A percentile compares a stretch with the other conserved stretches of the same genome.
phyloP scores from a whole-genome alignment of 176 grass and related monocot species.

The Puya raimondii region DNA sequence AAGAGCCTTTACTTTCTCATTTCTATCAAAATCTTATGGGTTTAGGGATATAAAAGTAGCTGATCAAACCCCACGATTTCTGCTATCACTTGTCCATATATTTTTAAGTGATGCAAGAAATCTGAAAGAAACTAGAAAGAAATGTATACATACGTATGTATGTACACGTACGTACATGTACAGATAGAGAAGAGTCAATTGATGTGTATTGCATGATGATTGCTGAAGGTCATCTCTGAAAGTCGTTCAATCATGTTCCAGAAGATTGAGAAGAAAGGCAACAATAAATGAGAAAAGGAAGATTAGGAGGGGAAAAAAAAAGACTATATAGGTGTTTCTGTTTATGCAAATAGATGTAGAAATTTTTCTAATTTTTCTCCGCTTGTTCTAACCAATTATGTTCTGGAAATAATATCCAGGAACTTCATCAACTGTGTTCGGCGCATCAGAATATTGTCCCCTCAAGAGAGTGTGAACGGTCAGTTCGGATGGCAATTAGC shows the following conservation, averaged over 20 bases:
- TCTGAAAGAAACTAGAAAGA: not conserved
- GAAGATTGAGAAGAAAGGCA: not conserved
- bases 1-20: constrained; percentile 1
- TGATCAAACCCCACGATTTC: not conserved
- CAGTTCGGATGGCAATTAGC: constrained; percentile 88
- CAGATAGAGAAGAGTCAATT: no score
- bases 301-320: no score
- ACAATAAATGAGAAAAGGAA: no score
- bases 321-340: no score
- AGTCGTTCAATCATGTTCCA: not conserved
- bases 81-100: not conserved
- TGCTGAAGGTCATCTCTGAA: not conserved
- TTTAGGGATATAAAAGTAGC: not conserved
- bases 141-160: no score
- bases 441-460: constrained; percentile 87
- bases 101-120: not conserved
- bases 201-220: no score
- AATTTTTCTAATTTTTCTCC: no score
- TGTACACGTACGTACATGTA: no score
- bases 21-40: not conserved
- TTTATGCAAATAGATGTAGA: no score
- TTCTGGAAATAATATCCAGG: constrained; percentile 37
- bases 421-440: constrained; percentile 91
- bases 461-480: constrained; percentile 91
- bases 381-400: constrained; percentile 3